Base-by-base conservation (phyloP, 2,329 filamentous ascomycete species). In the Fusarium sororula region DNA sequence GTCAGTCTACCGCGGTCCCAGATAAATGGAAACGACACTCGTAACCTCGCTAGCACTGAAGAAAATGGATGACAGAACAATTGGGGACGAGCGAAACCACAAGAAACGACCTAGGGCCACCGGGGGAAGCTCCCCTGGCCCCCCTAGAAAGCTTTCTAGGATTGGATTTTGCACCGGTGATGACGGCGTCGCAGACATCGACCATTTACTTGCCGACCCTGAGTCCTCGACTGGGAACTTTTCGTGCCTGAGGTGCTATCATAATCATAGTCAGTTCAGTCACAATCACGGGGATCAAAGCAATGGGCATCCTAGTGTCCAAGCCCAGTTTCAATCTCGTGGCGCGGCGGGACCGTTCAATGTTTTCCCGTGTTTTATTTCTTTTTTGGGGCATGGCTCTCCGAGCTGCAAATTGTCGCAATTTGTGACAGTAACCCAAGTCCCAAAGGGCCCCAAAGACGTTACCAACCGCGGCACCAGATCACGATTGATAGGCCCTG, bases 141-240 rank as follows among this genome's bases (percentile, higher is more conserved):
- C 71, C 71, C 72, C 72, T 74, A 74, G 68, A 63, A 75, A 75
- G 55, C 63, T 72, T 56, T 48, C 63, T 44, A 42, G 68, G 72
- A 51, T 63, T 68, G 56, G 32, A 51, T 51, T 54, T 68, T 54
- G 44, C 47, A 60, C 66, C 50, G 22, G 48, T 42, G 47, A 67
- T 73, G 71, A 74, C 53, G 68, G 72, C 45, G 66, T 66, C 53
- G 39, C 53, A 72, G 50, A 68, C 62, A 54, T 67, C 45, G 24
- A 55, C 51, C 51, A 61, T 74, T 62, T 74, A 58, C 64, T 58
- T 74, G 61, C 68, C 58, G 56, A 53, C 45, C 42, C 24, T 45
- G n/a, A 45, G 42, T 45, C 42, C 30, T 30, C 38, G n/a, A 45
- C 50, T 53, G 47, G 59, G 58, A 63, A 63, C 42, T 50, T 58